Evolutionary conservation across 108 stramenopile genomes (phyloP).

Genomic region (Fragilaria crotonensis): DNA sequence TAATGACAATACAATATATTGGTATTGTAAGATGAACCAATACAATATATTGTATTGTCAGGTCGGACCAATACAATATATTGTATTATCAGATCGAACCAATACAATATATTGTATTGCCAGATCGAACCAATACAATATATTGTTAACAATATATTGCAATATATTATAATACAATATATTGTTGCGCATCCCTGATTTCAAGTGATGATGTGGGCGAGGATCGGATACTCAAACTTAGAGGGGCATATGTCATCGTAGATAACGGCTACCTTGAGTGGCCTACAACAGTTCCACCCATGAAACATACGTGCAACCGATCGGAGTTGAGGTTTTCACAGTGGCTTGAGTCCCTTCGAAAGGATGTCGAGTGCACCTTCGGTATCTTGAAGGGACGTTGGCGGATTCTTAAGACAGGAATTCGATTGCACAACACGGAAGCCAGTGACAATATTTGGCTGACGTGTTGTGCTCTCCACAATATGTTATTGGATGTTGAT

Average conservation of each 20-base stretch:
- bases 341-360: background rate
- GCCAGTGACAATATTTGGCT: background rate
- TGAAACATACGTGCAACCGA: background rate
- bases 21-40: too few relatives aligned
- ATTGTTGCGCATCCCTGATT: too few relatives aligned
- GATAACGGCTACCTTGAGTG: background rate
- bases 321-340: background rate
- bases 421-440: background rate
- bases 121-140: too few relatives aligned
- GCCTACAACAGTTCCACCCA: background rate
- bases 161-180: too few relatives aligned
- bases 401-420: background rate
- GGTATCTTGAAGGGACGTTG: background rate
- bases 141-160: too few relatives aligned
- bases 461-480: background rate
- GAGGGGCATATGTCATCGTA: background rate
- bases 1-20: too few relatives aligned
- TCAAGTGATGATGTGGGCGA: too few relatives aligned
- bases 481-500: background rate
- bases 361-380: background rate
- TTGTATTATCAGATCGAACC: too few relatives aligned
- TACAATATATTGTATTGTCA: too few relatives aligned
- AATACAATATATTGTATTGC: too few relatives aligned
- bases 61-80: too few relatives aligned
- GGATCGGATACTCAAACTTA: too few relatives aligned